Conservation (phyloP, 2,329 filamentous ascomycete species). For the Neurospora crassa region DNA sequence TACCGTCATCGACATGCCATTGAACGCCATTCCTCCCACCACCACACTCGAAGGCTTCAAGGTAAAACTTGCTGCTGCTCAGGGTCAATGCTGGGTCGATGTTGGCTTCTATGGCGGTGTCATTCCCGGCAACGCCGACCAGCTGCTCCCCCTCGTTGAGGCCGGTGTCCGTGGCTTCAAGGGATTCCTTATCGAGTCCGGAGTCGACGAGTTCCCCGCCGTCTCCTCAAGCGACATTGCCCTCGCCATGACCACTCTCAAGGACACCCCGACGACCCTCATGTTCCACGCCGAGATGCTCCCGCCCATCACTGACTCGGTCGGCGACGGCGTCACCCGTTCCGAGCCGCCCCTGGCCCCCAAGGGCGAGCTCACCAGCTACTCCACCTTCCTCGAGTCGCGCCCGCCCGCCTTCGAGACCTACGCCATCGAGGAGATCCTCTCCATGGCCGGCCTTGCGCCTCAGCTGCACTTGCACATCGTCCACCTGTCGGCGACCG, state of each 20-base stretch:
- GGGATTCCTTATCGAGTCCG: conserved; percentile 93
- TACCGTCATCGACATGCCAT: conserved; percentile 93
- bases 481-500: conserved; percentile 82
- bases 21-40: conserved; percentile 94
- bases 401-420: conserved; percentile 86
- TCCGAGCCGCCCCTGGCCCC: conserved; percentile 62
- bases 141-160: conserved; percentile 72
- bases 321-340: conserved; percentile 64
- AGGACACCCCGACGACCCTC: conserved; percentile 74
- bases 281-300: conserved; percentile 99
- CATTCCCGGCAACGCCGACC: conserved; percentile 75
- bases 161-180: conserved; percentile 93
- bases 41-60: conserved; percentile 75
- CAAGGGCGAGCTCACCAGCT: conserved; percentile 62
- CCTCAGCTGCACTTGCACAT: conserved; percentile 83
- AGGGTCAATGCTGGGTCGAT: conserved; percentile 92
- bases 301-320: conserved; percentile 71
- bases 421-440: conserved; percentile 77
- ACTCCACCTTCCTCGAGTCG: conserved; percentile 85
- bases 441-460: conserved; percentile 70
- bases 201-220: conserved; percentile 91
- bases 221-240: conserved; percentile 72
- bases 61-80: conserved; percentile 76
- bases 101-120: conserved; percentile 98
- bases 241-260: conserved; percentile 71